Conservation (phyloP, 768 basidiomycete genomes). For the Xanthoconium stramineum region DNA sequence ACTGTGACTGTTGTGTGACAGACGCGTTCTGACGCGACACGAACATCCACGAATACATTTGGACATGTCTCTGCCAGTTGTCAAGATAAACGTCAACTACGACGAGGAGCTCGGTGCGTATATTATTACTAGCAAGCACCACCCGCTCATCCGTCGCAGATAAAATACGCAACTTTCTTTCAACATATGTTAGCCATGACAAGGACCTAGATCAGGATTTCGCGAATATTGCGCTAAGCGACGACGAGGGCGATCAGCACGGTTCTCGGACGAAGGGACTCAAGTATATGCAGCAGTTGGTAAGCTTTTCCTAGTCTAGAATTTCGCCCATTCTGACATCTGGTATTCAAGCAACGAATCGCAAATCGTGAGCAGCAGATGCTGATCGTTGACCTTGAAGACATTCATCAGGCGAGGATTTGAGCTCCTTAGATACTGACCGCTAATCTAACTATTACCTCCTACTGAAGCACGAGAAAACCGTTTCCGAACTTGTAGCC, state of each 20-base stretch:
- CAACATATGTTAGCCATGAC: slow-evolving; percentile 59
- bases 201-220: slow-evolving; percentile 67
- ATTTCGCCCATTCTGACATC: slow-evolving; percentile 17
- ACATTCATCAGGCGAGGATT: slow-evolving; percentile 64
- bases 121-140: background rate
- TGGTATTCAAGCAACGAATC: slow-evolving; percentile 68
- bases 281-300: slow-evolving; percentile 85
- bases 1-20: slow-evolving; percentile 25
- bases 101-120: slow-evolving; percentile 64
- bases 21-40: slow-evolving; percentile 26
- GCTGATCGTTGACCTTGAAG: slow-evolving; percentile 85
- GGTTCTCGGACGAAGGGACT: slow-evolving; percentile 38
- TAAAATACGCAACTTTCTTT: slow-evolving; percentile 67
- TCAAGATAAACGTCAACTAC: slow-evolving; percentile 63
- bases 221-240: slow-evolving; percentile 67
- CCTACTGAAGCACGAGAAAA: slow-evolving; percentile 58
- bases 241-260: slow-evolving; percentile 38
- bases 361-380: slow-evolving; percentile 93
- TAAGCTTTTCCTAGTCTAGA: slow-evolving; percentile 38
- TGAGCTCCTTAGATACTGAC: background rate
- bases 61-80: slow-evolving; percentile 61
- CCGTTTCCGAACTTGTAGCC: slow-evolving; percentile 67
- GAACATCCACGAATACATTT: slow-evolving; percentile 21
- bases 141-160: slow-evolving; percentile 38
- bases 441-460: slow-evolving; percentile 8